These are phyloP conservation scores for Pestalotiopsis sp. DNA, from an alignment of 2,329 filamentous ascomycete species.

Conservation along the genomic window DNA sequence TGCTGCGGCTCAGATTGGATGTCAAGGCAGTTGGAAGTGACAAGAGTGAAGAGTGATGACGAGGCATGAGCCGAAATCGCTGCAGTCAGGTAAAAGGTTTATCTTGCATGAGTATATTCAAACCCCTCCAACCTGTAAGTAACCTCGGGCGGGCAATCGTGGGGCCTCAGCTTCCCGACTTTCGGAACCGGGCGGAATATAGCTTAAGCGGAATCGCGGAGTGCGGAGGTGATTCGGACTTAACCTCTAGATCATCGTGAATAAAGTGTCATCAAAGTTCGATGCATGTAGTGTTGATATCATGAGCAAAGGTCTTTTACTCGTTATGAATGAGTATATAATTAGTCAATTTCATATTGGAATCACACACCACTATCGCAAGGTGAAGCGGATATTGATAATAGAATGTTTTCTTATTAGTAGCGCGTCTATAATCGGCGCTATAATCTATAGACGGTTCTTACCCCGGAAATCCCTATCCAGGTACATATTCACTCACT, in stretches of 20 bases:
- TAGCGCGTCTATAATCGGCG: no score
- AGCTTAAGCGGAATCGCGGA: slow-evolving; percentile 4
- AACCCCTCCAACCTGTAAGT: not conserved
- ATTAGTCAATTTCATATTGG: no score
- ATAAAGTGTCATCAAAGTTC: not conserved
- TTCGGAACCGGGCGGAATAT: slow-evolving; percentile 9
- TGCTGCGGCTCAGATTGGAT: not conserved
- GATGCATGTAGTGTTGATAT: not conserved
- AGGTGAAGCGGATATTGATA: no score
- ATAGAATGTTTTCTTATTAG: no score
- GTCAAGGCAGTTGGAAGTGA: not conserved
- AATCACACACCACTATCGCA: no score
- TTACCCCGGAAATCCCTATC: no score
- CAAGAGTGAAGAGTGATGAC: not conserved
- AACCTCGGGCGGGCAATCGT: slow-evolving; percentile 7
- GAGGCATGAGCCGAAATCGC: not conserved
- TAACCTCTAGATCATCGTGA: not conserved
- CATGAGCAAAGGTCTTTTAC: no score
- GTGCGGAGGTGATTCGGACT: not conserved
- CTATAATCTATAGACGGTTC: no score
- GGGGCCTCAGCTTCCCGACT: slow-evolving; percentile 6
- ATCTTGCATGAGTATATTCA: not conserved
- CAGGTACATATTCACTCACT: not conserved
- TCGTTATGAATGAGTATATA: no score
- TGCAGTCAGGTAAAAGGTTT: not conserved